Conservation (phyloP, 805 yeast genomes). For the Brettanomyces sp. region DNA sequence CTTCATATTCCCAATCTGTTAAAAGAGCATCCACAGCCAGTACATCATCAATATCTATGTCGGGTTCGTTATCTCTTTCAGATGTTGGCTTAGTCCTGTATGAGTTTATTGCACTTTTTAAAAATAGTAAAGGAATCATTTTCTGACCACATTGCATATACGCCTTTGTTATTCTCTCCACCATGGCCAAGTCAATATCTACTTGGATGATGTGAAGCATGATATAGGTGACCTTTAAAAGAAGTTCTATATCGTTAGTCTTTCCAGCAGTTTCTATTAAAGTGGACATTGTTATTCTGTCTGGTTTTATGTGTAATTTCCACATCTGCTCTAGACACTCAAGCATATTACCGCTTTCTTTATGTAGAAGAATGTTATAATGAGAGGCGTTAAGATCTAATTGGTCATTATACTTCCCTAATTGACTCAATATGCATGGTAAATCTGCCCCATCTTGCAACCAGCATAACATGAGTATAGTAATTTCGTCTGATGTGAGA, state of each 20-base stretch:
- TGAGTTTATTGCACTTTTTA: no score
- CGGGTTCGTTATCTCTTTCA: neutral
- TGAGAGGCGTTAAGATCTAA: neutral
- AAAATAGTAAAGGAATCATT: no score
- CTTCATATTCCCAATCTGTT: neutral
- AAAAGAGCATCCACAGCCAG: neutral
- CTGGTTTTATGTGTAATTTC: neutral
- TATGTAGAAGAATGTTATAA: neutral
- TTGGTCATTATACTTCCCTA: neutral
- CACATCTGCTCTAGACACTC: neutral
- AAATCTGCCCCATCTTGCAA: neutral
- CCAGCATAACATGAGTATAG: no score
- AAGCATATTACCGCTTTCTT: neutral
- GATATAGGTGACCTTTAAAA: neutral
- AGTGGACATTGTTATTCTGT: neutral
- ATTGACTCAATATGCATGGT: neutral
- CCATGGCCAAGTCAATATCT: neutral
- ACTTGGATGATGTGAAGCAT: neutral
- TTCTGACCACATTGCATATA: neutral
- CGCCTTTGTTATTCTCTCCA: neutral
- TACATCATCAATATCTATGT: neutral
- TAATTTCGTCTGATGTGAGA: no score
- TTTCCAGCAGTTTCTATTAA: neutral
- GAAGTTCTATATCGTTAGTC: neutral
- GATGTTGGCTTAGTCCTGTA: neutral